Base-by-base conservation (phyloP, 495 filamentous ascomycete genomes). In the Penicillium goetzii region DNA sequence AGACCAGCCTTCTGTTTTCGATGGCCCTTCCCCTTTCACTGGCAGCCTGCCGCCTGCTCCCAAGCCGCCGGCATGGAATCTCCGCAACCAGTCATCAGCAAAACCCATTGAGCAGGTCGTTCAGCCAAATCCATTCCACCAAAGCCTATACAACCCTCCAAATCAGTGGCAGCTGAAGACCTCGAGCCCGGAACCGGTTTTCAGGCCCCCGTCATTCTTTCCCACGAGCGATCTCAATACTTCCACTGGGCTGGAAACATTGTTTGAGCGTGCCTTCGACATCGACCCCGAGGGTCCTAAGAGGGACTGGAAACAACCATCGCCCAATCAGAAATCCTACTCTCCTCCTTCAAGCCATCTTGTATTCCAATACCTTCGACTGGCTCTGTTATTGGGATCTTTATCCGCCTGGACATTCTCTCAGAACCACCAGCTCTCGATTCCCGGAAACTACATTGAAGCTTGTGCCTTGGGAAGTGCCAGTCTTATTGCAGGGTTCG, bases 11-110 rank as follows among this genome's bases (percentile, higher is more conserved):
- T 79, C 75, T 45, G 65, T 72, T 58, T 76, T 68, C 59, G 77
- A 72, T 72, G 78, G 81, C 26, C 75, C 83, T 33, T 77, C 81
- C 34, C 81, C 85, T 14, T 92, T 92, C 62, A 81, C 81, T 62
- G 85, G 88, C 36, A 74, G 77, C 8, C 82, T 92, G 2, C 90
- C 91, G 17, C 76, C 88, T 15, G 87, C 88, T 19, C 88, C 90
- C 7, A 83, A 79, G 11, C 83, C 81, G 21, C 88, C 88, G 6
- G 84, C 88, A 11, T 87, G 88, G 75, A 80, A 79, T 52, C 74
- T 88, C 28, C 85, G 87, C 57, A 90, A 87, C 62, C 88, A 86
- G 15, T 75, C 82, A 4, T 61, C 74, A 60, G 64, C 63, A 8
- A 78, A 74, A 45, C 73, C 72, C 17, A 70, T 72, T 38, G 69